Evolutionary conservation across 2,329 filamentous ascomycete species (phyloP), one percentile per base, ranked within the genome.

Genomic region (Nigrograna mackinnonii): DNA sequence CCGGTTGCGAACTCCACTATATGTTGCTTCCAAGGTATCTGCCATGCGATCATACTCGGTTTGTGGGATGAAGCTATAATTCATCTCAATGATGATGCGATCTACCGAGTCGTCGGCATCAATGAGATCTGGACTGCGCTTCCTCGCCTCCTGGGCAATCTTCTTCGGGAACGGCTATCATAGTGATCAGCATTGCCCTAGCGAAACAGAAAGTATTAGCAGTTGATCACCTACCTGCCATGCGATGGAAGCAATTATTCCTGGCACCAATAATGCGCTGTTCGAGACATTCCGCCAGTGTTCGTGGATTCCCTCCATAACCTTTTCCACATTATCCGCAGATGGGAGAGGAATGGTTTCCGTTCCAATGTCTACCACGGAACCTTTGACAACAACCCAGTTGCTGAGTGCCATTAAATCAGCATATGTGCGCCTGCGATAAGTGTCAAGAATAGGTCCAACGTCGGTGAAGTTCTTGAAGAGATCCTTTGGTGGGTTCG

Each of bases 391-490:
- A 4, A 67, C 54, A 12, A 64, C 61, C 58, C 56, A 64, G 43
- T 80, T 74, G 52, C 78, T 79, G 22, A 57, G 57, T 13, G 58
- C 65, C 46, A 79, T 68, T 5, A 82, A 62, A 31, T 73, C 70
- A 38, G 71, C 65, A 47, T 79, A 79, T 5, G 66, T 72, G 48
- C 72, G 76, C 3, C 71, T 72, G 54, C 75, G 73, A 37, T 68
- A 70, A 14, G 64, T 74, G 53, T 80, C 76, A 17, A 71, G 55
- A 0, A 67, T 46, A 1, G 72, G 70, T 1, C 63, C 55, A 35
- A 80, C 69, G 28, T 68, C 68, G 2, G 76, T 74, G 60, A 86
- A 86, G 43, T 76, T 75, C 43, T 75, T 70, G 44, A 86, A 85
- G 2, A 79, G 72, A 4, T 69, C 76, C 1, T 67, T 55, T 1